Evolutionary conservation across 306 rosid genomes (phyloP).

Genomic region (Prunus mongolica): DNA sequence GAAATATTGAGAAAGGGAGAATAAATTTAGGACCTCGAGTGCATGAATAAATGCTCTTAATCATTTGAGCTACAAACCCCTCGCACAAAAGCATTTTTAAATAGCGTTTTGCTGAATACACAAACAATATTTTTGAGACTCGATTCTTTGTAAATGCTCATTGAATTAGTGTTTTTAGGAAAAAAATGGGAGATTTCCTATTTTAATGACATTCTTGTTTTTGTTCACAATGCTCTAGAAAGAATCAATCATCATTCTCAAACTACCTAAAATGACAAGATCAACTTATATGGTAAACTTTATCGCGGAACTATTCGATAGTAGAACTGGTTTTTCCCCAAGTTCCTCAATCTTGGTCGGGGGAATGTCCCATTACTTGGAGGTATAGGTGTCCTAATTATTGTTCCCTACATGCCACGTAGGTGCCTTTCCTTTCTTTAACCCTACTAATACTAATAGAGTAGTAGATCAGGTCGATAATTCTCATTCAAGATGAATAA

Average conservation of each 20-base stretch:
- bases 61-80: no score
- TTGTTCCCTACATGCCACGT: background rate
- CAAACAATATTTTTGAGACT: no score
- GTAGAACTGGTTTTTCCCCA: background rate
- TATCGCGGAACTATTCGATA: background rate
- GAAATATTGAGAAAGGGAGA: no score
- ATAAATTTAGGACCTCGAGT: no score
- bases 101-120: no score
- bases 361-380: constrained; percentile 6
- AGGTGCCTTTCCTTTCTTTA: background rate
- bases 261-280: background rate
- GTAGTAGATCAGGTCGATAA: background rate
- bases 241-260: background rate
- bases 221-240: no score
- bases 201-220: no score
- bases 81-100: no score
- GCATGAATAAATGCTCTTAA: no score
- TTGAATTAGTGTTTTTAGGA: no score
- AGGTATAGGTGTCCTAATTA: constrained; percentile 3
- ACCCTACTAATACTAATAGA: background rate
- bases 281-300: background rate
- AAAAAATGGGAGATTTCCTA: no score
- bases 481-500: background rate
- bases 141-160: accelerated
- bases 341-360: background rate